Base-by-base conservation (phyloP, 2,329 filamentous ascomycete species). In the Trichoderma cornu-damae region DNA sequence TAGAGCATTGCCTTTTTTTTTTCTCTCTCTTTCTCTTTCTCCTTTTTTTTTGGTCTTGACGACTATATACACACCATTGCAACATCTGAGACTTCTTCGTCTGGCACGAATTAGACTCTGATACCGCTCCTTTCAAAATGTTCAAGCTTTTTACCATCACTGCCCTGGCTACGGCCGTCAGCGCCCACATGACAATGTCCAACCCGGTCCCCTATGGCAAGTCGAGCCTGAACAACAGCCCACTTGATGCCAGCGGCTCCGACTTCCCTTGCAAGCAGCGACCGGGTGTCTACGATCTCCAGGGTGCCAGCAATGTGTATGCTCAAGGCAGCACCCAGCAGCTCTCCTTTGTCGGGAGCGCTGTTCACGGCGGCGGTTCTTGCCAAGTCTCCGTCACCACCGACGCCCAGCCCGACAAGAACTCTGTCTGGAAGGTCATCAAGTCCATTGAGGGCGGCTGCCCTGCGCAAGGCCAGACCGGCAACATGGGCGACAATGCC, bases 381-480 rank as follows among this genome's bases (percentile, higher is more conserved):
- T 97, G 94, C 75, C 94, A 99, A 66, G 75, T 97, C 58, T 88
- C 87, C 7, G 76, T 99, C 65, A 94, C 92, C 0, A 90, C 88
- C 16, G 93, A 96, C 64, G 75, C 79, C 9, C 74, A 79, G 11
- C 85, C 91, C 0, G 85, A 82, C 24, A 82, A 81, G 62, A 71
- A 81, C 63, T 87, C 83, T 0, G 79, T 81, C 20, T 99, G 88
- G 85, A 91, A 92, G 70, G 93, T 96, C 61, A 92, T 99, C 70
- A 85, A 94, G 68, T 93, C 88, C 0, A 89, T 91, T 26, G 80
- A 91, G 60, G 93, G 93, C 35, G 91, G 92, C 12, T 97, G 94
- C 70, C 90, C 91, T 0, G 80, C 86, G 0, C 74, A 74, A 57
- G 79, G 79, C 16, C 70, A 75, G 0, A 61, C 63, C 0, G 88